Evolutionary conservation across 768 basidiomycete genomes (phyloP), one percentile per base, ranked within the genome.

Genomic region (Chlorophyllum brunneum): DNA sequence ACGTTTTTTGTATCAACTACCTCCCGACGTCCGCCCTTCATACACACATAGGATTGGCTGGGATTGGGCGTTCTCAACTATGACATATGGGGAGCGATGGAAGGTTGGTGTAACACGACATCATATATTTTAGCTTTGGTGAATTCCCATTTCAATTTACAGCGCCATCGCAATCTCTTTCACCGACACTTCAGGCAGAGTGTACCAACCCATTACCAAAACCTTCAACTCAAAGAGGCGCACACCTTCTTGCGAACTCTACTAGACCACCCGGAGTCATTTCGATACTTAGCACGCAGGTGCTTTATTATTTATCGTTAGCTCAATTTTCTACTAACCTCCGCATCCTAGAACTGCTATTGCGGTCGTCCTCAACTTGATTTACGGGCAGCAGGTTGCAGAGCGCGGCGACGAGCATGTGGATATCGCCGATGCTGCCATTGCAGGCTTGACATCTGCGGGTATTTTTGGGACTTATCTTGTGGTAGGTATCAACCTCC

Each of bases 401-500:
- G 67, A 70, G 18, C 56, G 65, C 51, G 70, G 68, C 4, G 74
- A 75, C 52, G 56, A 68, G 15, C 77, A 71, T 53, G 68, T 77
- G 16, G 56, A 67, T 1, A 60, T 76, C 20, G 73, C 73, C 15
- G 70, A 75, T 48, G 57, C 66, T 38, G 72, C 74, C 3, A 49
- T 75, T 20, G 60, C 65, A 5, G 62, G 61, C 26, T 63, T 75
- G 16, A 65, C 66, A 22, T 50, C 24, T 57, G 73, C 71, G 8
- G 73, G 71, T 3, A 66, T 73, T 44, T 74, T 71, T 57, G 76
- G 77, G 6, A 67, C 69, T 2, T 77, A 69, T 52, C 61, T 76
- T 11, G 77, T 78, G 39, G 62, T 76, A 64, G 50, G 63, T 65
- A 61, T 43, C 9, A 45, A 20, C 47, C 23, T 33, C 23, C 13